These are phyloP conservation scores for Roridomyces roridus DNA, from an alignment of 768 basidiomycete genomes.

Conservation along the genomic window DNA sequence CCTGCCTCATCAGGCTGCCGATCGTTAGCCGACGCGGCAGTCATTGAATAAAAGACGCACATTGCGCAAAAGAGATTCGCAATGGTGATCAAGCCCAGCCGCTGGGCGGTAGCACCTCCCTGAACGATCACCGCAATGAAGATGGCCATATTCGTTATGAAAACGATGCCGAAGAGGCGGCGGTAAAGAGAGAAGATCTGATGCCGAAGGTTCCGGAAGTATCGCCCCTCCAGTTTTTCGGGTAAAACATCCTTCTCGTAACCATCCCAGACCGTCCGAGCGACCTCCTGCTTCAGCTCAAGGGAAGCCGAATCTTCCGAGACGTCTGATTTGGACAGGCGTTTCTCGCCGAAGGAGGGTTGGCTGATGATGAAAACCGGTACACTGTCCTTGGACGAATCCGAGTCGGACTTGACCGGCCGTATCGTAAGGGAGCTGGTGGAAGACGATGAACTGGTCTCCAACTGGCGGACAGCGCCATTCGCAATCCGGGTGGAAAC, in stretches of 20 bases:
- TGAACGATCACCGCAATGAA: conserved; percentile 49
- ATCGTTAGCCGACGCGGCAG: not conserved
- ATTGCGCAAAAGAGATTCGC: conserved; percentile 56
- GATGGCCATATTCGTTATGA: conserved; percentile 58
- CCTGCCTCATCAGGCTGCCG: conserved; percentile 49
- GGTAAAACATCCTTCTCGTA: conserved; percentile 58
- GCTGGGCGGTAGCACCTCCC: conserved; percentile 39
- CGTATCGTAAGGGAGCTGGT: conserved; percentile 19
- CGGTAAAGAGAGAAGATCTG: conserved; percentile 63
- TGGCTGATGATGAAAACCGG: conserved; percentile 12
- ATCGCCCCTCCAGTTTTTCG: conserved; percentile 53
- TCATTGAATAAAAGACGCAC: not conserved
- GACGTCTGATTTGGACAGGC: not conserved
- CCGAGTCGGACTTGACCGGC: not conserved
- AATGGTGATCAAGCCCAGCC: conserved; percentile 47
- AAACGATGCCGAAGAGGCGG: conserved; percentile 64
- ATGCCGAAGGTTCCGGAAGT: conserved; percentile 59
- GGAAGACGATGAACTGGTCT: conserved; percentile 11
- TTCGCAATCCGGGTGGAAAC: conserved; percentile 17
- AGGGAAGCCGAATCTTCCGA: conserved; percentile 21
- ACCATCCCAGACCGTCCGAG: conserved; percentile 54
- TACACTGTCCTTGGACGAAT: not conserved
- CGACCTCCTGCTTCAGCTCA: conserved; percentile 35
- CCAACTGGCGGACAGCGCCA: not conserved
- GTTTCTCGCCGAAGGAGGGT: conserved; percentile 4